Conservation (phyloP, 2,329 filamentous ascomycete species). For the Periconia sp. region DNA sequence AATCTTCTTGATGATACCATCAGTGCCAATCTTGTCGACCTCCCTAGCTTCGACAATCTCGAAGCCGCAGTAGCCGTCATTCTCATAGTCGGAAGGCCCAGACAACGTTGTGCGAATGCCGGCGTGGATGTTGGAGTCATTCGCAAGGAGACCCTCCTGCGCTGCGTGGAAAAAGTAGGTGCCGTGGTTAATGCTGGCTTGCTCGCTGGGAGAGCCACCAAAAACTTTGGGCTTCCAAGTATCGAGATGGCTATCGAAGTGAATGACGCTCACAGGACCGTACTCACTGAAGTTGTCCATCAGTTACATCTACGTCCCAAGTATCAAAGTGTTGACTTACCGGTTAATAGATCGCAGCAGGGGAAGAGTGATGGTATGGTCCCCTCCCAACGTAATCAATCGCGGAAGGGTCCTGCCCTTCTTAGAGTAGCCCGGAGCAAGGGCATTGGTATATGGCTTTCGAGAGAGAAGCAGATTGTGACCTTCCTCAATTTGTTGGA, state of each 20-base stretch:
- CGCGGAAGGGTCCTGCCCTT: constrained; percentile 78
- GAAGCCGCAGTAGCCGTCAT: constrained; percentile 85
- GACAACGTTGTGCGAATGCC: constrained; percentile 84
- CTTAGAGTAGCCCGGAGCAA: constrained; percentile 71
- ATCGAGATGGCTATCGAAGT: constrained; percentile 68
- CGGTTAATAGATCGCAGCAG: constrained; percentile 64
- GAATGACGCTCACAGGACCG: constrained; percentile 68
- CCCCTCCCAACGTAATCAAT: constrained; percentile 73
- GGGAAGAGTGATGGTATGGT: constrained; percentile 67
- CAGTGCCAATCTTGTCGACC: constrained; percentile 71
- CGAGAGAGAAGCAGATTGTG: constrained; percentile 78
- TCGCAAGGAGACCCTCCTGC: constrained; percentile 77
- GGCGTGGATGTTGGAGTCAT: constrained; percentile 86
- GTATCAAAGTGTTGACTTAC: constrained; percentile 10
- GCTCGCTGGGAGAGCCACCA: constrained; percentile 77
- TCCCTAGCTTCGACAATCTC: constrained; percentile 79
- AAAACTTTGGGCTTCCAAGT: constrained; percentile 79
- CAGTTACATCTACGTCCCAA: background rate
- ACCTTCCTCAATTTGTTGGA: constrained; percentile 85
- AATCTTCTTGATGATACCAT: constrained; percentile 81
- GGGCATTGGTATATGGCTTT: constrained; percentile 70
- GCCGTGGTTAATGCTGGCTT: constrained; percentile 82
- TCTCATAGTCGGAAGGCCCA: constrained; percentile 80
- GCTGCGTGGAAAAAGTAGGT: constrained; percentile 88
- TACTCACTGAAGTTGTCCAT: constrained; percentile 57